Evolutionary conservation across 192 early-diverging fungal species (phyloP), one percentile per base, ranked within the genome.

Genomic region (Entomortierella parvispora): DNA sequence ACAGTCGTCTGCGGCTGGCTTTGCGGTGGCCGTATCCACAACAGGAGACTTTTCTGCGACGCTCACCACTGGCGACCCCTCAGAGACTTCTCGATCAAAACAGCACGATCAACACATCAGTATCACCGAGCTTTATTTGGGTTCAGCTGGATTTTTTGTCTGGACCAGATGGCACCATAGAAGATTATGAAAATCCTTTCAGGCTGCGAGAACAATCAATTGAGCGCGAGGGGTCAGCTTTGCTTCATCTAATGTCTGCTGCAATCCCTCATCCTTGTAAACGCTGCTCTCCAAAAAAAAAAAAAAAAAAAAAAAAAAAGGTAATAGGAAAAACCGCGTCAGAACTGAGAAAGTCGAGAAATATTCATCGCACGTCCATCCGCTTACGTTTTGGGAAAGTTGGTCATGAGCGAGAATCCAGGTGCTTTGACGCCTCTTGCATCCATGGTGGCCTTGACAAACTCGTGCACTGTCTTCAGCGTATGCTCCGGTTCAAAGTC

Each of bases 201-300:
- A n/a, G n/a, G n/a, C n/a, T n/a, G n/a, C n/a, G n/a, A n/a, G n/a
- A n/a, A 75, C 58, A 25, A 75, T 75, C 42, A 75, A 49, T 26
- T 75, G 71, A 12, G 71, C 71, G 18, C 71, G 71, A 6, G 71
- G 71, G 3, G 64, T 75, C 44, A 75, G 32, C 52, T 75, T 75
- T 12, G 71, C 64, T 11, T 66, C 71, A n/a, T 75, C 63, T 14
- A 75, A 47, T 17, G 71, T 66, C 18, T 62, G 71, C 43, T 66
- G 56, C 51, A 75, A 42, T 2, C n/a, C 49, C 4, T 66, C 71
- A 31, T 49, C 71, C 26, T 55, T 49, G 58, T 66, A 75, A 1
- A 66, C 64, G 22, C 71, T 75, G n/a, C n/a, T n/a, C n/a, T n/a
- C n/a, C n/a, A 66, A 11, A 12, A 18, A 4, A 18, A 40, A 1